A percentile compares a stretch with the other conserved stretches of the same genome.
These are phyloP conservation scores for Candolleomyces aberdarensis DNA, from an alignment of 768 basidiomycete genomes.

Conservation along the genomic window DNA sequence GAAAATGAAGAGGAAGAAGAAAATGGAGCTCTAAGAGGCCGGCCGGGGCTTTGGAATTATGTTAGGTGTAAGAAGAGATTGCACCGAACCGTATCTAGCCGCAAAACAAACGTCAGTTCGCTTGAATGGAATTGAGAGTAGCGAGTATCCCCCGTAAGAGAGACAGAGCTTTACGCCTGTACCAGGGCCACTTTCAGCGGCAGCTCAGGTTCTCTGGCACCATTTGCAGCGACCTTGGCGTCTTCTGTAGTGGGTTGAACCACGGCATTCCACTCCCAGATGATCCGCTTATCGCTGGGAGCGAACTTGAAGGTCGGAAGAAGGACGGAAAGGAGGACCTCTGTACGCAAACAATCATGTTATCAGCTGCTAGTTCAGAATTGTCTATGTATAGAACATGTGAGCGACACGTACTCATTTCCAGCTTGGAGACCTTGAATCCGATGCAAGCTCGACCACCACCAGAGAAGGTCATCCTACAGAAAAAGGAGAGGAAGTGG, in stretches of 20 bases:
- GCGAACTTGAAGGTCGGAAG: constrained; percentile 11
- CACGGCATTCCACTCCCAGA: constrained; percentile 11
- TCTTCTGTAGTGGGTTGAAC: constrained; percentile 10
- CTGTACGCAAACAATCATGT: background rate
- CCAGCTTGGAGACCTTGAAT: constrained; percentile 47
- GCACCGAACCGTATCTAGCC: too few relatives aligned
- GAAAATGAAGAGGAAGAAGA: too few relatives aligned
- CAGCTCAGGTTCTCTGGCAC: background rate
- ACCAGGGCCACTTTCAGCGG: background rate
- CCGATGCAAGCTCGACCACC: constrained; percentile 46
- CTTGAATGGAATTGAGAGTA: too few relatives aligned
- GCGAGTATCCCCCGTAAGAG: too few relatives aligned
- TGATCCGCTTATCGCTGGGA: constrained; percentile 11
- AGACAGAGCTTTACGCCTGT: too few relatives aligned
- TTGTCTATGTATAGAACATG: background rate
- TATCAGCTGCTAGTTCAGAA: background rate
- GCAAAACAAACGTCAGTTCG: too few relatives aligned
- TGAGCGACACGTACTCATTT: constrained; percentile 36
- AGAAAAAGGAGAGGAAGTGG: background rate
- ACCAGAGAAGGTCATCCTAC: constrained; percentile 43
- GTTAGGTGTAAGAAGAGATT: too few relatives aligned
- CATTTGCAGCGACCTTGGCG: background rate
- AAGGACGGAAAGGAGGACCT: constrained; percentile 11
- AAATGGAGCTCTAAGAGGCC: too few relatives aligned
- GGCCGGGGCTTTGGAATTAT: too few relatives aligned